A percentile compares a stretch with the other conserved stretches of the same genome.
Conservation (phyloP, 257 asterid species). For the Haberlea rhodopensis region DNA sequence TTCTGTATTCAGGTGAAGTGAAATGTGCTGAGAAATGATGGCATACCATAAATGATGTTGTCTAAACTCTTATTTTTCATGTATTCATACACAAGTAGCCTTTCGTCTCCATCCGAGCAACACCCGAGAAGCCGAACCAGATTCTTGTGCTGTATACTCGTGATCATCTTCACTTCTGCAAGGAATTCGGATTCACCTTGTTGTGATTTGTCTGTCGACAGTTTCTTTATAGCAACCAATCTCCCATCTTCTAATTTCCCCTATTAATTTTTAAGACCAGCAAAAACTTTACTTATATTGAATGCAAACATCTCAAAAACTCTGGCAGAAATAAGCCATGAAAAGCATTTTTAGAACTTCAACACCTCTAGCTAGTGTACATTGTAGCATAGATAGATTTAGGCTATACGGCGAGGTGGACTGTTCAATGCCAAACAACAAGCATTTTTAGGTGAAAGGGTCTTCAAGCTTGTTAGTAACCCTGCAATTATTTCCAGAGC, state of each 20-base stretch:
- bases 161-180: conserved; percentile 65
- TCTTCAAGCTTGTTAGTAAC: too few relatives aligned
- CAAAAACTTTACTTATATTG: not conserved
- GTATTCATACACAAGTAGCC: conserved; percentile 77
- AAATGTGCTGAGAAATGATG: not conserved
- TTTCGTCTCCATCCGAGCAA: conserved; percentile 69
- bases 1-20: too few relatives aligned
- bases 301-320: not conserved
- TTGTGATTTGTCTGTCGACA: conserved; percentile 61
- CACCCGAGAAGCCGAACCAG: conserved; percentile 77
- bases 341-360: not conserved
- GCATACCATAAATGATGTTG: conserved; percentile 59
- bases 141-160: conserved; percentile 82
- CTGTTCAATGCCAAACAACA: too few relatives aligned
- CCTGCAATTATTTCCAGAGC: too few relatives aligned
- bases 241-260: conserved; percentile 67
- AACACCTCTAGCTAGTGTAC: not conserved
- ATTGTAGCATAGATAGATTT: too few relatives aligned
- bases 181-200: conserved; percentile 81
- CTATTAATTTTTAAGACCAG: conserved; percentile 25
- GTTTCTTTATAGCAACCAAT: conserved; percentile 61
- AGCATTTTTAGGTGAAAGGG: too few relatives aligned
- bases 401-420: too few relatives aligned
- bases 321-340: not conserved
- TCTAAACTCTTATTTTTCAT: conserved; percentile 80